Evolutionary conservation across 2,329 filamentous ascomycete genomes (phyloP).

Genomic region (Penicillium concentricum): DNA sequence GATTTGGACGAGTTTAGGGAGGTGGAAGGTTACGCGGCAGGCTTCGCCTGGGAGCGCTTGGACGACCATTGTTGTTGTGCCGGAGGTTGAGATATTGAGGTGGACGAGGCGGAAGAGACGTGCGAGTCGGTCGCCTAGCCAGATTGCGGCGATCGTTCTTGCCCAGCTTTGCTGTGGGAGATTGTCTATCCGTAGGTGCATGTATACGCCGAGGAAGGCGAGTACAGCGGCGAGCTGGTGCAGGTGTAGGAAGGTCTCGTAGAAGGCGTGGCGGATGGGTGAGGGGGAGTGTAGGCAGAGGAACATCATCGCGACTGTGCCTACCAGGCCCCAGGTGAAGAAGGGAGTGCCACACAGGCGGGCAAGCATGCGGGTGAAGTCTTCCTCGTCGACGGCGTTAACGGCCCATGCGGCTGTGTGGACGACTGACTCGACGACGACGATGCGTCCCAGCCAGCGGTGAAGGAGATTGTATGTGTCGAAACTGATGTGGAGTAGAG

Average conservation of each 20-base stretch:
- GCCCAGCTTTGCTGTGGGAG: conserved; percentile 45
- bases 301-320: conserved; percentile 41
- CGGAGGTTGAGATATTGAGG: conserved; percentile 53
- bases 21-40: conserved; percentile 60
- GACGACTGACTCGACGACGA: conserved; percentile 67
- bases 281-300: conserved; percentile 51
- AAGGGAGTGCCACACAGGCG: conserved; percentile 41
- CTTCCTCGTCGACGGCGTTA: conserved; percentile 55
- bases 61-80: conserved; percentile 54
- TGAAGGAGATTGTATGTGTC: conserved; percentile 94
- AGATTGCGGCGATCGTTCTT: conserved; percentile 37
- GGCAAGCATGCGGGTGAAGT: conserved; percentile 32
- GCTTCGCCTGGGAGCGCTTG: conserved; percentile 61
- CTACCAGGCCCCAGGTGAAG: conserved; percentile 48
- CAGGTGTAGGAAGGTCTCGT: conserved; percentile 75
- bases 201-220: conserved; percentile 45
- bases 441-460: conserved; percentile 76
- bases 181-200: conserved; percentile 44
- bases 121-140: conserved; percentile 45
- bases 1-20: conserved; percentile 55
- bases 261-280: conserved; percentile 87
- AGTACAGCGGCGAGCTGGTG: conserved; percentile 47
- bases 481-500: conserved; percentile 80
- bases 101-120: conserved; percentile 52
- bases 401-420: conserved; percentile 76